phyloP scores from a whole-genome alignment of 1,139 yeast species.

The Hansenula sp. region DNA sequence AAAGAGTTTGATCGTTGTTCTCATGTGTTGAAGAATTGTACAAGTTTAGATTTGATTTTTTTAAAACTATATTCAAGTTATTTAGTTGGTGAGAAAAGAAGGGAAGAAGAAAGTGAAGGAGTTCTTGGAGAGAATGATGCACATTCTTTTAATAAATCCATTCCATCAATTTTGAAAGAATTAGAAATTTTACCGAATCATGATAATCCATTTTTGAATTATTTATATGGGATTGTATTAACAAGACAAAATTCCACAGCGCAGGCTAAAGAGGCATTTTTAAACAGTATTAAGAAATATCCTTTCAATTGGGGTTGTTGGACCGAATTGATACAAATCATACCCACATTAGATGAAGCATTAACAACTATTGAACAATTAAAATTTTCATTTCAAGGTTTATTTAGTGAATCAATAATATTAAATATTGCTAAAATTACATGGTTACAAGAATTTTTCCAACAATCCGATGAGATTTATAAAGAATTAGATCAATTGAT shows the following conservation, averaged over 20 bases:
- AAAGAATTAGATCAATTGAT: conserved; percentile 45
- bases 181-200: conserved; percentile 20
- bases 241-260: conserved; percentile 56
- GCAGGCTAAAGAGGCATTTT: conserved; percentile 57
- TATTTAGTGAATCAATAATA: conserved; percentile 7
- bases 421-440: background rate
- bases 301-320: conserved; percentile 96
- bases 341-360: conserved; percentile 65
- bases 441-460: conserved; percentile 67
- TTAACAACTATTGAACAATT: conserved; percentile 40
- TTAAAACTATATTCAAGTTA: conserved; percentile 64
- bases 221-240: conserved; percentile 64
- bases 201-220: conserved; percentile 57
- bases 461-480: conserved; percentile 50
- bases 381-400: conserved; percentile 25
- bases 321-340: conserved; percentile 72
- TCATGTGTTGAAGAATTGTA: conserved; percentile 47
- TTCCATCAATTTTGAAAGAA: conserved; percentile 36
- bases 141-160: conserved; percentile 25
- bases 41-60: conserved; percentile 56
- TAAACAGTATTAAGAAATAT: conserved; percentile 50
- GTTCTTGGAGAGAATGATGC: conserved; percentile 44
- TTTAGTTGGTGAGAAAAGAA: conserved; percentile 70
- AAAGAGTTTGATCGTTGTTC: conserved; percentile 86
- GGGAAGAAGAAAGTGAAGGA: conserved; percentile 73